Base-by-base conservation (phyloP, 1,139 yeast genomes). In the Blastobotrys malaysiensis region DNA sequence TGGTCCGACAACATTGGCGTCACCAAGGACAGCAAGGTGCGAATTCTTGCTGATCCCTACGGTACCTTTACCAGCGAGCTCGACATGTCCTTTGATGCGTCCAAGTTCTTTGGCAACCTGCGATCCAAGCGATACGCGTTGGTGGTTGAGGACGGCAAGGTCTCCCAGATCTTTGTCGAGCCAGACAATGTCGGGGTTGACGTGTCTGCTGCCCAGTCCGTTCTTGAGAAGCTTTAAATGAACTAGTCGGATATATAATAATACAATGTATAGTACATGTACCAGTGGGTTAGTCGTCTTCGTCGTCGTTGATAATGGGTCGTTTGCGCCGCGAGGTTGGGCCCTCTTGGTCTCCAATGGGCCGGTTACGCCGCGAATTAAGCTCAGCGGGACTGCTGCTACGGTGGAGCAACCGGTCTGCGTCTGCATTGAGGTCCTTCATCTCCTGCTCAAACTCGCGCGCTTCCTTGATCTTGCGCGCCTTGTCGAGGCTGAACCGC, bases 121-220 rank as follows among this genome's bases (percentile, higher is more conserved):
- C 81, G 97, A 71, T 78, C 86, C 50, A 82, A 82, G 73, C 81
- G 97, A 71, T 87, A 81, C 63, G 95, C 93, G 31, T 77, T 88
- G 53, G 71, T 87, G 56, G 84, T 88, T 18, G 84, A 87, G 60
- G 81, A 88, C 60, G 96, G 95, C 50, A 75, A 75, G 61, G 91
- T 89, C 51, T 71, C 73, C 51, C 72, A 83, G 61, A 75, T 82
- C 44, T 86, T 85, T 68, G 81, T 83, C 53, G 97, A 89, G 73
- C 95, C 96, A 20, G 96, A 88, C 65, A 82, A 82, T 71, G 82
- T 84, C 53, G 81, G 91, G 11, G 80, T 89, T 57, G 79, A 81
- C 21, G 79, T 77, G 45, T 75, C 84, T 19, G 71, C 73, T 43
- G 83, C 83, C 13, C 78, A 74, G 52, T 74, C 73, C 56, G 78